Base-by-base conservation (phyloP, 2,329 filamentous ascomycete genomes). In the Sordariomycetes sp. region DNA sequence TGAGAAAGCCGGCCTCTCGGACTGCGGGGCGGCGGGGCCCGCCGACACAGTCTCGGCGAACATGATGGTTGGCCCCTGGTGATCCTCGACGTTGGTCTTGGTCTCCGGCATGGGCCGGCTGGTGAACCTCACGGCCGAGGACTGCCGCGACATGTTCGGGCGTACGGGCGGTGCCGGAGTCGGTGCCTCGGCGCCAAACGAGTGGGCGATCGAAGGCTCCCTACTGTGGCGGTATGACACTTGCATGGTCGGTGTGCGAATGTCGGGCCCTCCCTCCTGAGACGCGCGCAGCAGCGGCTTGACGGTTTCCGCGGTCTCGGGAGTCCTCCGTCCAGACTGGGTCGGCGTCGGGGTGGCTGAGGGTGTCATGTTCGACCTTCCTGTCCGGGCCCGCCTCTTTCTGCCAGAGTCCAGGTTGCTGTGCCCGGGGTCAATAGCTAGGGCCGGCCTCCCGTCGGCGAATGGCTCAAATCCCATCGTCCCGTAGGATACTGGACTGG, bases 31-130 rank as follows among this genome's bases (percentile, higher is more conserved):
- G 20, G 52, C 3, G 8, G 62, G 57, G 20, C 62, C 64, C 8
- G 28, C 28, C 8, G 61, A 61, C 8, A 63, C 60, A 6, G 70
- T 61, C 56, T 84, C 75, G 10, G 81, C 82, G 68, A 94, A 95
- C 79, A 87, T 88, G 61, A 95, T 90, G 1, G 78, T 85, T 1
- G 85, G 84, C 0, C 83, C 85, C 42, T 65, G 70, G 1, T 79
- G 74, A 1, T 79, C 81, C 59, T 87, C 81, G 1, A 75, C 74
- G 2, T 81, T 80, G 24, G 90, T 78, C 60, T 77, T 80, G 1
- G 87, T 85, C 61, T 86, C 81, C 0, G 88, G 89, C 1, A 89
- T 82, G 0, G 87, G 82, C 6, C 81, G 82, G 55, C 86, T 90
- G 0, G 84, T 86, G 67, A 92, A 92, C 42, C 81, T 81, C 52